phyloP scores from a whole-genome alignment of 345 rosid genomes.

The Bretschneidera sinensis region DNA sequence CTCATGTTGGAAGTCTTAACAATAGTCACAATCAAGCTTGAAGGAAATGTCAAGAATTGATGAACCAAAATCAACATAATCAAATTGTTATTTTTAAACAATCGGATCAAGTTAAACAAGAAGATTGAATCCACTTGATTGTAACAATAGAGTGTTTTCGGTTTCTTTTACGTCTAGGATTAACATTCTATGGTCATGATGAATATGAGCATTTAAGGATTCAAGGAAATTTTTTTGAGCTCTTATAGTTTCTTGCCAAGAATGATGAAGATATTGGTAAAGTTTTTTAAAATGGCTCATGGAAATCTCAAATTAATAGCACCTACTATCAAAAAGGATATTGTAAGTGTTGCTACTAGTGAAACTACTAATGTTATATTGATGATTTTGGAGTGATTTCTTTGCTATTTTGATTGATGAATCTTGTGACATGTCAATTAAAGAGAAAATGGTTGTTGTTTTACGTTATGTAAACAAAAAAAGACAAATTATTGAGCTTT shows the following conservation, averaged over 20 bases:
- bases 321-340: not conserved
- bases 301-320: not conserved
- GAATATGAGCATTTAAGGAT: not conserved
- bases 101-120: not conserved
- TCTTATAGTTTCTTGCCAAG: not conserved
- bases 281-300: slow-evolving; percentile 7
- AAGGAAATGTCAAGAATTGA: not conserved
- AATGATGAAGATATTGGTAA: not conserved
- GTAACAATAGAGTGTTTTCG: not conserved
- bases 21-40: too few species aligned
- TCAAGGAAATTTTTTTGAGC: slow-evolving; percentile 9
- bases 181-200: slow-evolving; percentile 11
- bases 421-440: slow-evolving; percentile 3
- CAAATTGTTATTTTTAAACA: not conserved
- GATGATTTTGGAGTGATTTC: too few species aligned
- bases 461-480: not conserved
- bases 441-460: slow-evolving; percentile 7
- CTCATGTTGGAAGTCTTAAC: not conserved
- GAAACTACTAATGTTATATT: too few species aligned
- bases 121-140: not conserved
- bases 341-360: too few species aligned
- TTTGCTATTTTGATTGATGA: slow-evolving; percentile 13
- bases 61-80: slow-evolving; percentile 4
- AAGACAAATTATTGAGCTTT: slow-evolving; percentile 1
- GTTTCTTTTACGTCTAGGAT: slow-evolving; percentile 4